Conservation (phyloP, 768 basidiomycete genomes). For the Russula lepida region DNA sequence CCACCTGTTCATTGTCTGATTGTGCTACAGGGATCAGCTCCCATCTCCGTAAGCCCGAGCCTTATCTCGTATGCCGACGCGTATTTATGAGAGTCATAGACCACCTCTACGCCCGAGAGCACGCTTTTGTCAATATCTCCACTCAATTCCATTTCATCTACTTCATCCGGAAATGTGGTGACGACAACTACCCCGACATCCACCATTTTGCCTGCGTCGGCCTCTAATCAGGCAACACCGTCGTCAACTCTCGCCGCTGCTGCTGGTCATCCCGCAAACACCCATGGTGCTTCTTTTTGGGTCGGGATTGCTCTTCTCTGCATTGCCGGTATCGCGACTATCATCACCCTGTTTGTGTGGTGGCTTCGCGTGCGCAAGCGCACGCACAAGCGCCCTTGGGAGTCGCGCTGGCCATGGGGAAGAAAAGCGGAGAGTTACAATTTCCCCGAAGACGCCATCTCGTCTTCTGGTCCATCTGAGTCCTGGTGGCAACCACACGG, state of each 20-base stretch:
- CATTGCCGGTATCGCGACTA: conserved; percentile 19
- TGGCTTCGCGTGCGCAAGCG: conserved; percentile 24
- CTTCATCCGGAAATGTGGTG: neutral
- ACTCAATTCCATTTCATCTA: neutral
- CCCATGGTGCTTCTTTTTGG: conserved; percentile 19
- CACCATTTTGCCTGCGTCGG: neutral
- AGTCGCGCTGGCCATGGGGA: conserved; percentile 9
- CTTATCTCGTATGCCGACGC: neutral
- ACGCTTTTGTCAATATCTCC: neutral
- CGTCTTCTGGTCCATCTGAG: neutral
- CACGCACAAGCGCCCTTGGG: conserved; percentile 17
- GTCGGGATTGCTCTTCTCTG: conserved; percentile 24
- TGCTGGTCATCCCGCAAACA: neutral
- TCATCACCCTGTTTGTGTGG: conserved; percentile 24
- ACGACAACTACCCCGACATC: neutral
- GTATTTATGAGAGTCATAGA: neutral
- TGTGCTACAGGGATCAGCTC: neutral
- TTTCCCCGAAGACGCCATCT: conserved; percentile 4
- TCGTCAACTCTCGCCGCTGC: neutral
- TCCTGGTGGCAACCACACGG: conserved; percentile 1
- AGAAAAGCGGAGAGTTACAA: conserved; percentile 24
- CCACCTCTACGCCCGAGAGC: neutral
- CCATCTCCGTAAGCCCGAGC: neutral
- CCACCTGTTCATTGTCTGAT: neutral
- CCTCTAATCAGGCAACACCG: neutral